These are phyloP conservation scores for Coniochaeta sp. DNA, from an alignment of 2,329 filamentous ascomycete genomes.

Conservation along the genomic window DNA sequence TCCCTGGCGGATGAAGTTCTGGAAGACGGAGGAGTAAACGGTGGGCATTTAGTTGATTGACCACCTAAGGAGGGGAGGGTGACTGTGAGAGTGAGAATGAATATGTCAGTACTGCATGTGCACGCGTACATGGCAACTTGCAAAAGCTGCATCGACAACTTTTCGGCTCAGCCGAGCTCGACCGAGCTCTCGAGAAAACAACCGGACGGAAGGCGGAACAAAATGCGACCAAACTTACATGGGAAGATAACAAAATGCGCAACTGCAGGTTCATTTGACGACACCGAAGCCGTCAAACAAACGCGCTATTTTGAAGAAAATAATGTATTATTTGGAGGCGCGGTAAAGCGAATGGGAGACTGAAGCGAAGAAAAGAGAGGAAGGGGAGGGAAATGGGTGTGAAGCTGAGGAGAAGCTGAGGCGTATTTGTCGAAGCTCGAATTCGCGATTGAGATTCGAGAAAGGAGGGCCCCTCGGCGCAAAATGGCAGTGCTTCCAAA, in stretches of 20 bases:
- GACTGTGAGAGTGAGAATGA: conserved; percentile 25
- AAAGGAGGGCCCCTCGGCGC: neutral
- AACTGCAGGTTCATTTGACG: conserved; percentile 99
- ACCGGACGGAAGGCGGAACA: neutral
- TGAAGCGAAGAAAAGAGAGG: conserved; percentile 1
- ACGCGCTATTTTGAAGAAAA: conserved; percentile 52
- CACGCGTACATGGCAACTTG: conserved; percentile 4
- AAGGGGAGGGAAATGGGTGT: conserved; percentile 7
- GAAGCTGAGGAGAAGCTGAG: conserved; percentile 1
- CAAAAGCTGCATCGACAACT: neutral
- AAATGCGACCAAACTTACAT: conserved; percentile 42
- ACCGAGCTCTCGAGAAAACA: conserved; percentile 4
- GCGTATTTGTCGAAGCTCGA: conserved; percentile 3
- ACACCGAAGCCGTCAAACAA: conserved; percentile 78
- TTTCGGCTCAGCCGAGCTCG: neutral
- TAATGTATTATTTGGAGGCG: conserved; percentile 7
- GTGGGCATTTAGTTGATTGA: conserved; percentile 80
- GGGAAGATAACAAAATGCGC: conserved; percentile 50
- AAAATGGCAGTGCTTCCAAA: neutral
- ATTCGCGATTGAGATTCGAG: conserved; percentile 1
- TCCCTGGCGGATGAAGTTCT: conserved; percentile 92
- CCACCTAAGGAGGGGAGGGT: conserved; percentile 46
- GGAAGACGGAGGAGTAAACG: conserved; percentile 61
- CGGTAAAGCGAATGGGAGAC: conserved; percentile 1
- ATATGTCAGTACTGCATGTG: neutral